Percentiles rank a stretch among this genome's conserved stretches.
phyloP scores from a whole-genome alignment of 2,329 filamentous ascomycete species.

The Paramyrothecium sp. region DNA sequence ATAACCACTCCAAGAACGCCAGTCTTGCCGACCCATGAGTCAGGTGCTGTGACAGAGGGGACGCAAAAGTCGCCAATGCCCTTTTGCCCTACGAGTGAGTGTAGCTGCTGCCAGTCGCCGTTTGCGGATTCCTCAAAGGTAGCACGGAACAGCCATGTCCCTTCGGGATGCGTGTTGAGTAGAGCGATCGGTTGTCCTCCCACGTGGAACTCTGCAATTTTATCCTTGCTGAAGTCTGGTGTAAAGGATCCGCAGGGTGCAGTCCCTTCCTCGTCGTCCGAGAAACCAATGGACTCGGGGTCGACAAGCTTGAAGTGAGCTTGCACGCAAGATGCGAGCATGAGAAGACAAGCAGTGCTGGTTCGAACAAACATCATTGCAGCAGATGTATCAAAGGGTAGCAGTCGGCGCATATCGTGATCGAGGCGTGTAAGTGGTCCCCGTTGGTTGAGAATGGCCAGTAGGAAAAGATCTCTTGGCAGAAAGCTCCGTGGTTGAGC shows the following conservation, averaged over 20 bases:
- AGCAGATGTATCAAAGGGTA: background rate
- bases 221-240: constrained; percentile 41
- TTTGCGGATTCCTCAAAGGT: constrained; percentile 47
- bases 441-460: too few species aligned
- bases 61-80: constrained; percentile 55
- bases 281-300: constrained; percentile 46
- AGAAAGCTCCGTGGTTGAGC: too few species aligned
- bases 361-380: constrained; percentile 30
- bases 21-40: constrained; percentile 51
- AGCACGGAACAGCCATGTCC: constrained; percentile 57
- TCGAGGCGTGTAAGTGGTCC: too few species aligned
- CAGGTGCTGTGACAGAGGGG: constrained; percentile 45
- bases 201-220: constrained; percentile 57
- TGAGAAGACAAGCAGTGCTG: constrained; percentile 32
- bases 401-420: background rate
- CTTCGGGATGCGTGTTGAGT: constrained; percentile 47
- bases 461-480: too few species aligned
- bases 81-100: constrained; percentile 51
- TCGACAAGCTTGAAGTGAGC: constrained; percentile 55
- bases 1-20: constrained; percentile 53
- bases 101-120: constrained; percentile 54
- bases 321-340: constrained; percentile 35
- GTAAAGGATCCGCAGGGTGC: constrained; percentile 56
- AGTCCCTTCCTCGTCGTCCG: constrained; percentile 41
- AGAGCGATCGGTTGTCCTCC: constrained; percentile 52